Conservation (phyloP, 75 land plant genomes). For the Pinus taeda region DNA sequence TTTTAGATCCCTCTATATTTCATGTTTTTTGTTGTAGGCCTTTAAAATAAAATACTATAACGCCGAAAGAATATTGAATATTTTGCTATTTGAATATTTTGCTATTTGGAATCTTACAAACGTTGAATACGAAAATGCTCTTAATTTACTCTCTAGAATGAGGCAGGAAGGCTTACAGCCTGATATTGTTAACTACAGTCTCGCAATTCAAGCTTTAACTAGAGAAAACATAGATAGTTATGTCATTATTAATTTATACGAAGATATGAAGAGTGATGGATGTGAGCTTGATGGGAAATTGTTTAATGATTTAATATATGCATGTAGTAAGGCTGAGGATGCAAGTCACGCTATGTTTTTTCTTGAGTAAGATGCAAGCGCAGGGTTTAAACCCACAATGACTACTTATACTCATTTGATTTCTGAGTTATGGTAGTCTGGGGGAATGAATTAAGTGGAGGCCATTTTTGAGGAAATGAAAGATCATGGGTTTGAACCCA, state of each 20-base stretch:
- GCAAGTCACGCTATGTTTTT: conserved; percentile 41
- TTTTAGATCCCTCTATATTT: too few relatives aligned
- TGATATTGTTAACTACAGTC: conserved; percentile 58
- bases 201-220: conserved; percentile 66
- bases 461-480: conserved; percentile 82
- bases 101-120: too few relatives aligned
- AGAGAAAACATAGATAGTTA: conserved; percentile 34
- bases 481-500: conserved; percentile 45
- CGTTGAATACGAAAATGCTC: conserved; percentile 51
- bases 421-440: conserved; percentile 47
- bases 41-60: too few relatives aligned
- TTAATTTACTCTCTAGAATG: conserved; percentile 57
- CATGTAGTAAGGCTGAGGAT: conserved; percentile 59
- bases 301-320: conserved; percentile 61
- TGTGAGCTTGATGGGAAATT: conserved; percentile 64
- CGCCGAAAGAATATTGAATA: too few relatives aligned
- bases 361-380: conserved; percentile 51
- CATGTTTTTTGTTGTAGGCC: too few relatives aligned
- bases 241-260: conserved; percentile 35
- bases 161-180: conserved; percentile 57
- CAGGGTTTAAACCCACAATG: conserved; percentile 48
- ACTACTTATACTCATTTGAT: conserved; percentile 52
- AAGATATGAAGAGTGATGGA: conserved; percentile 44
- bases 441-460: conserved; percentile 71
- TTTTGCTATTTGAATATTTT: too few relatives aligned